phyloP scores from a whole-genome alignment of 1,284 basidiomycete genomes.

The Leccinum fallax region DNA sequence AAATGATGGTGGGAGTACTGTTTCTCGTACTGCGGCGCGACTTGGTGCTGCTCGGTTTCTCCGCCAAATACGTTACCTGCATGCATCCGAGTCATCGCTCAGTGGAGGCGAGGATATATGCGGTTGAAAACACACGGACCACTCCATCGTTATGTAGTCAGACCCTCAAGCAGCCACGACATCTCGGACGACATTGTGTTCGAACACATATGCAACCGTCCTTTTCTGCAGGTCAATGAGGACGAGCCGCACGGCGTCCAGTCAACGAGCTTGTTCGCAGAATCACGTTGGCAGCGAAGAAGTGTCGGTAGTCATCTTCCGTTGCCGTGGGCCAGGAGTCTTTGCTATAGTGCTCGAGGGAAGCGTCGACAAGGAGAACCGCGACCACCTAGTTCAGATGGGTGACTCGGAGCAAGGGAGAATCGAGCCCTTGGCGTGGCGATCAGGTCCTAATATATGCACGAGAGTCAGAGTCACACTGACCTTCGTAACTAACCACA shows the following conservation, averaged over 20 bases:
- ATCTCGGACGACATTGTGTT: constrained; percentile 71
- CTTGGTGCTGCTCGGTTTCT: too few species aligned
- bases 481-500: constrained; percentile 91
- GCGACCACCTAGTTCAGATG: constrained; percentile 86
- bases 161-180: constrained; percentile 80
- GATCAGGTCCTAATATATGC: not conserved
- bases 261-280: constrained; percentile 47
- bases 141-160: constrained; percentile 78
- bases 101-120: not conserved
- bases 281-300: constrained; percentile 44
- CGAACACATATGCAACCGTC: constrained; percentile 83
- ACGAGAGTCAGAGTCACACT: constrained; percentile 1
- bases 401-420: constrained; percentile 56
- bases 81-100: not conserved
- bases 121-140: constrained; percentile 44
- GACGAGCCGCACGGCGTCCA: constrained; percentile 85
- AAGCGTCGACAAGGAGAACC: constrained; percentile 61
- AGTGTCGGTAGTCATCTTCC: constrained; percentile 23
- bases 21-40: too few species aligned
- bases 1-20: too few species aligned
- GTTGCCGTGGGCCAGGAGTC: constrained; percentile 19
- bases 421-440: constrained; percentile 57
- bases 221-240: constrained; percentile 95
- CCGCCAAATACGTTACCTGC: too few species aligned
- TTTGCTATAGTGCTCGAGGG: constrained; percentile 47